Evolutionary conservation across 1,139 yeast species (phyloP).

Genomic region (Sugiyamaella castrensis): DNA sequence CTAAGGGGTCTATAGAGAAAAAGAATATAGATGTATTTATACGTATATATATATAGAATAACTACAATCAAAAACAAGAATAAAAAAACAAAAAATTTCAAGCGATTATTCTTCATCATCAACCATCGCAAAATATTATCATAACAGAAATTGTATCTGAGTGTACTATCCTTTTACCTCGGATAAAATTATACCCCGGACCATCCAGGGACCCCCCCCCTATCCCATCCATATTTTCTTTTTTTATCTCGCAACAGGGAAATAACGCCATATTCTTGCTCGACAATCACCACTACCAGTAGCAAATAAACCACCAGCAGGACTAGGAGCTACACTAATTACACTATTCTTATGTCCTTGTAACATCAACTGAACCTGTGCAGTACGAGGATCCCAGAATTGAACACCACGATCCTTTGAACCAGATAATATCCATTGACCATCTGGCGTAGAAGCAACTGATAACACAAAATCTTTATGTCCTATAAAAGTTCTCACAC

Average conservation of each 20-base stretch:
- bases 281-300: slow-evolving; percentile 98
- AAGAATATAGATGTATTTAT: no score
- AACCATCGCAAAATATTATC: not conserved
- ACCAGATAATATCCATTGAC: slow-evolving; percentile 87
- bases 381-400: slow-evolving; percentile 92
- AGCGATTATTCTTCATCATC: not conserved
- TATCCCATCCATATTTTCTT: not conserved
- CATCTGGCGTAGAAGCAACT: slow-evolving; percentile 93
- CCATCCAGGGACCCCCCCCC: not conserved
- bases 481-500: slow-evolving; percentile 92
- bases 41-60: no score
- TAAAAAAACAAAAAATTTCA: no score
- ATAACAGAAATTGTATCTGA: not conserved
- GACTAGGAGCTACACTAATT: slow-evolving; percentile 87
- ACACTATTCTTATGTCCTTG: slow-evolving; percentile 98
- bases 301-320: slow-evolving; percentile 82
- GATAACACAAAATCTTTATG: slow-evolving; percentile 95
- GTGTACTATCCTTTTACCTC: not conserved
- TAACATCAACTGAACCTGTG: slow-evolving; percentile 90
- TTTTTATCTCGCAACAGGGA: slow-evolving; percentile 24
- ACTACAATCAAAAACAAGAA: no score
- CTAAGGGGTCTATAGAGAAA: no score
- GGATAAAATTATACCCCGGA: not conserved
- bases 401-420: slow-evolving; percentile 97
- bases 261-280: slow-evolving; percentile 88